Evolutionary conservation across 1,139 yeast species (phyloP).

Genomic region (Kazachstania sp.): DNA sequence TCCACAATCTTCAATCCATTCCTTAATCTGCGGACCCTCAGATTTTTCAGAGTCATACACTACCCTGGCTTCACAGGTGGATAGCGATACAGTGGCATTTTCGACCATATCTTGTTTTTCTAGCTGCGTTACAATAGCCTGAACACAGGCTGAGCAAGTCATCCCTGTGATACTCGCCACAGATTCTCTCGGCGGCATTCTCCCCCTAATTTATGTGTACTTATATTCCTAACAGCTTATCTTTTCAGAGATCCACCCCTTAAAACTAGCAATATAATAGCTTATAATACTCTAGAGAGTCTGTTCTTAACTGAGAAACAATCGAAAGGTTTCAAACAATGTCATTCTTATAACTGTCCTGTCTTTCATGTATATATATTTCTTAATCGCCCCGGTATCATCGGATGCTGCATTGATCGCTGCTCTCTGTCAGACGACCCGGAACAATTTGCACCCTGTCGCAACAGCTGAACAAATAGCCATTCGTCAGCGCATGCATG

Average conservation of each 20-base stretch:
- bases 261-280: no score
- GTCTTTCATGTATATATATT: no score
- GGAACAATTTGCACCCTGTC: no score
- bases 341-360: no score
- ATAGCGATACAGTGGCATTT: slow-evolving; percentile 52
- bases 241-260: background rate
- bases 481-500: no score
- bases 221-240: background rate
- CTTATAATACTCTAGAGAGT: no score
- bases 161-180: slow-evolving; percentile 48
- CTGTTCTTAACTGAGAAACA: no score
- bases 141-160: slow-evolving; percentile 83
- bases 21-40: slow-evolving; percentile 34
- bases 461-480: no score
- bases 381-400: no score
- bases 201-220: background rate
- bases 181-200: slow-evolving; percentile 1
- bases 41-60: slow-evolving; percentile 35
- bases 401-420: no score
- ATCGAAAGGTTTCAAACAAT: no score
- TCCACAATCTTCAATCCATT: slow-evolving; percentile 64
- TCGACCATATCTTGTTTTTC: slow-evolving; percentile 42
- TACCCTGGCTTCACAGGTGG: slow-evolving; percentile 65
- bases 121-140: slow-evolving; percentile 52
- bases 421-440: no score